Base-by-base conservation (phyloP, 1,284 basidiomycete genomes). In the Microbotryum silenes-acaulis region DNA sequence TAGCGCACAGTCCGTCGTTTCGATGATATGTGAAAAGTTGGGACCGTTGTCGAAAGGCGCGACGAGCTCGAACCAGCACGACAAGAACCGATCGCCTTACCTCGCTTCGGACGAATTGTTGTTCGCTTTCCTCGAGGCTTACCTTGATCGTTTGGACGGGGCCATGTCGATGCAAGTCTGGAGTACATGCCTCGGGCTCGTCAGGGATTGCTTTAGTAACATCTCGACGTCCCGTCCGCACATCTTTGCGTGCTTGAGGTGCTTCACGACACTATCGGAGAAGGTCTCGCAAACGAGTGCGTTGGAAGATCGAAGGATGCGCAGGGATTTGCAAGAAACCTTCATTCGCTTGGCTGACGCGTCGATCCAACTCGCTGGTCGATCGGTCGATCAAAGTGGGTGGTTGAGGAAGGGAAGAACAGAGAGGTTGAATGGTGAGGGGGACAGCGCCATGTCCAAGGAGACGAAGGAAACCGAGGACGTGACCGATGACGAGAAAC, bases 131-230 rank as follows among this genome's bases (percentile, higher is more conserved):
- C 79, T 97, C 44, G 91, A 97, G 70, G 83, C 85, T 60, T 97
- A 97, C 72, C 75, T 96, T n/a, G 77, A 77, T 23, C 82, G 86
- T 7, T 77, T 98, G 53, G 93, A 97, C 74, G 89, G 89, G 2
- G 88, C 91, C 0, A 79, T 93, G 23, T 91, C 90, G 2, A 80
- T 91, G 6, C 94, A 97, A 76, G 88, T 97, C 8, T 97, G 94
- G 93, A 78, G 78, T 57, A 82, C 88, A 21, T 86, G 48, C 71
- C 79, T 90, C 65, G 81, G 85, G 44, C 79, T 97, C 42, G 83
- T 85, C 10, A 91, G 88, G 72, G 93, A 97, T 33, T 76, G 93
- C 21, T 76, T 84, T 14, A 79, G 80, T 56, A 81, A 79, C 68
- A 75, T 83, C 54, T 79, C 83, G 64, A 81, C 85, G 56, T 83